Conservation (phyloP, 78 protist species). For the Dictyostelium intermedium region DNA sequence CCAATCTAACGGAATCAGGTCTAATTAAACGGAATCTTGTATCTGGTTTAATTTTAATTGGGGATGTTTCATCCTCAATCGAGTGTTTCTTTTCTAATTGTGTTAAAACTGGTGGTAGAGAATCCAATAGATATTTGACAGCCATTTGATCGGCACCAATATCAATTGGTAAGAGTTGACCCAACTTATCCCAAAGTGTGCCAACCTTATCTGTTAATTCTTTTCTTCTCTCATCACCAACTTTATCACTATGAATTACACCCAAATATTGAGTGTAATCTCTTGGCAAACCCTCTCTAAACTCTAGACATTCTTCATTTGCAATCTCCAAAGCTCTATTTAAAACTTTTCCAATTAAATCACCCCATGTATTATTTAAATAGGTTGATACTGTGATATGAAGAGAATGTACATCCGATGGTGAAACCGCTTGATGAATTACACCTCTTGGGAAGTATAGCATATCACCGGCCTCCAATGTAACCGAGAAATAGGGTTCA, state of each 20-base stretch:
- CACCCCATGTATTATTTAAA: constrained; percentile 81
- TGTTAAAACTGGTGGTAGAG: constrained; percentile 28
- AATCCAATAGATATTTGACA: constrained; percentile 1
- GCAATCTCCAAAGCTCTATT: constrained; percentile 52
- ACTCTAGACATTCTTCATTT: constrained; percentile 38
- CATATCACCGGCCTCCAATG: constrained; percentile 90
- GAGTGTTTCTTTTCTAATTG: constrained; percentile 31
- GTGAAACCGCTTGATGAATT: constrained; percentile 89
- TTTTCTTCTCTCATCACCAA: constrained; percentile 52
- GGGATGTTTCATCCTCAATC: constrained; percentile 9
- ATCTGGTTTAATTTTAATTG: background rate
- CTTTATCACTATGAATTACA: constrained; percentile 63
- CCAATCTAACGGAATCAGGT: constrained; percentile 18
- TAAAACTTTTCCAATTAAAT: constrained; percentile 67
- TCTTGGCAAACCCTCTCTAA: constrained; percentile 77
- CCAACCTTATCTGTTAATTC: constrained; percentile 30
- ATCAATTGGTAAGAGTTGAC: constrained; percentile 45
- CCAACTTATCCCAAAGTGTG: constrained; percentile 36
- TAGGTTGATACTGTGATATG: constrained; percentile 90
- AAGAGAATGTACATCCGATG: constrained; percentile 61
- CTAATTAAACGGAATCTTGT: constrained; percentile 6
- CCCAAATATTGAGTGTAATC: constrained; percentile 39
- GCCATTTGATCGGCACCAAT: constrained; percentile 58
- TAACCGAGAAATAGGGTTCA: constrained; percentile 69
- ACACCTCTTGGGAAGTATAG: constrained; percentile 94